Conservation (phyloP, 2,329 filamentous ascomycete genomes). For the Hortaea sp. region DNA sequence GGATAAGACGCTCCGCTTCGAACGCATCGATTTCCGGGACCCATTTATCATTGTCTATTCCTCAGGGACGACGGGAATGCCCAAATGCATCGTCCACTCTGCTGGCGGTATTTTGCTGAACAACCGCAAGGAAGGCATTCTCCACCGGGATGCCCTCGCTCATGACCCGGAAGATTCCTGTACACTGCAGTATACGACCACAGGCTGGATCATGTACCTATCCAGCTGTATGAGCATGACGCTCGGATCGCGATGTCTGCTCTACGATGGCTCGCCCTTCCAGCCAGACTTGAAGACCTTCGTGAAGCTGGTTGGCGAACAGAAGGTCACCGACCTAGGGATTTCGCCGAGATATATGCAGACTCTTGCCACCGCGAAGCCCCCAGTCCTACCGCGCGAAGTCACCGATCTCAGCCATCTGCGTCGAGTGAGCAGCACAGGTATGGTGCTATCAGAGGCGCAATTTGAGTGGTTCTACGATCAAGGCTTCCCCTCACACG, state of each 20-base stretch:
- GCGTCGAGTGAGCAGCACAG: conserved; percentile 57
- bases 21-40: conserved; percentile 57
- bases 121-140: conserved; percentile 48
- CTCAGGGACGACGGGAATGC: conserved; percentile 39
- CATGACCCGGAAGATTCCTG: conserved; percentile 22
- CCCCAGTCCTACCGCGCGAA: conserved; percentile 47
- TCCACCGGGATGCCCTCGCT: conserved; percentile 41
- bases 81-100: conserved; percentile 78
- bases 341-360: conserved; percentile 68
- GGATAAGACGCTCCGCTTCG: conserved; percentile 40
- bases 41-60: conserved; percentile 64
- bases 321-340: conserved; percentile 62
- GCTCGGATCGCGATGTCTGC: conserved; percentile 49
- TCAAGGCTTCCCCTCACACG: conserved; percentile 53
- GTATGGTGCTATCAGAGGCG: conserved; percentile 70
- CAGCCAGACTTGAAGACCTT: conserved; percentile 56
- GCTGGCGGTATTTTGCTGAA: conserved; percentile 55
- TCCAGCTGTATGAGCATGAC: conserved; percentile 49
- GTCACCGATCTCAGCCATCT: conserved; percentile 54
- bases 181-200: conserved; percentile 52
- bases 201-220: conserved; percentile 86
- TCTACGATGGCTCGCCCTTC: conserved; percentile 82
- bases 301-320: conserved; percentile 51
- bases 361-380: conserved; percentile 55
- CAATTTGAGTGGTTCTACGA: conserved; percentile 76